Evolutionary conservation across 805 yeast species (phyloP), one percentile per base, ranked within the genome.

Genomic region (Candida maesae): DNA sequence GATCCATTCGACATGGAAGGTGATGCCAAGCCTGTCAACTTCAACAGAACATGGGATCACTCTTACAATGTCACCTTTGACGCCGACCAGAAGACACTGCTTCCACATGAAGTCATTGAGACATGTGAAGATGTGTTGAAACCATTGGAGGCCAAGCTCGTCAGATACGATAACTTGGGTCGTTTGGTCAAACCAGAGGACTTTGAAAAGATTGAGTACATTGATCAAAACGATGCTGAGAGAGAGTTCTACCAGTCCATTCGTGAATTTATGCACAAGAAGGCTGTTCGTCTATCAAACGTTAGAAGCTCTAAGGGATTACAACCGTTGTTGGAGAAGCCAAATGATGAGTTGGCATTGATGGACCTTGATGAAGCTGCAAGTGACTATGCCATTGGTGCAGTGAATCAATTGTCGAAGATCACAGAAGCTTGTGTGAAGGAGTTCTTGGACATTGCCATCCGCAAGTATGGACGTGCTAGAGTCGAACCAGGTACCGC

Each of bases 1-100:
- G 99, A 93, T 70, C 99, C 99, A 3, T 73, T 87, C 59, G 97
- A 91, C 65, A 93, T 93, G 99, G 99, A 95, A 67, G 99, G 99
- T 52, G 96, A 95, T 64, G 96, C 98, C 2, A 78, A 72, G 55
- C 99, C 99, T 0, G 99, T 93, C 26, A 89, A 95, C 61, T 91
- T 93, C 61, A 73, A 71, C 41, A 79, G 97, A 59, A 87, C 95
- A 18, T 93, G 99, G 99, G 89, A 81, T 48, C 99, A 93, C 62
- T 81, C 96, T 6, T 72, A 65, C 53, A 83, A 84, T 64, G 68
- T 87, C 42, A 84, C 95, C 1, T 80, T 78, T 48, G 67, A 75
- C 52, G 66, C 70, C 35, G 44, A 65, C 0, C 88, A 77, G 14
- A 51, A 53, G 23, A 77, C 84, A 4, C 63, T 90, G 42, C 63